Evolutionary conservation across 1,284 basidiomycete species (phyloP).

Genomic region (Meripilus lineatus): DNA sequence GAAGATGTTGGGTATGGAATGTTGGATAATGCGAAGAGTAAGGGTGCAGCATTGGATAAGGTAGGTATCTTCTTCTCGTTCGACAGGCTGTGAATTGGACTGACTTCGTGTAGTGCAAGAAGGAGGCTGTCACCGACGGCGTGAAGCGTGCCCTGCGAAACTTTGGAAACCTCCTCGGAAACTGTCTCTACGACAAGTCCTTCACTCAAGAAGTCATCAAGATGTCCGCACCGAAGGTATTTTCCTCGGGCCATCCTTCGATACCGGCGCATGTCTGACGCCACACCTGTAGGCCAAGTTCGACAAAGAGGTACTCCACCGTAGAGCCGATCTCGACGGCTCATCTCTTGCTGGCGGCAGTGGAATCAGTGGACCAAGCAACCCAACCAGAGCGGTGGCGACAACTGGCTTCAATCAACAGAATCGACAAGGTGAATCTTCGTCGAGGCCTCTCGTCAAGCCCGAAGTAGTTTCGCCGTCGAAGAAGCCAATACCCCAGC

Average conservation of each 20-base stretch:
- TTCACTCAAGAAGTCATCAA: conserved; percentile 84
- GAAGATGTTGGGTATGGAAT: conserved; percentile 93
- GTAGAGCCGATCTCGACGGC: conserved; percentile 72
- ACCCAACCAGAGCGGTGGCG: conserved; percentile 8
- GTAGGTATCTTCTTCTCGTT: conserved; percentile 38
- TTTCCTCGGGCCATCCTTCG: conserved; percentile 1
- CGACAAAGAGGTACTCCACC: conserved; percentile 67
- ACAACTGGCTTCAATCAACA: too few relatives aligned
- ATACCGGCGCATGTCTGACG: conserved; percentile 1
- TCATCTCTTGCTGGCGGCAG: conserved; percentile 7
- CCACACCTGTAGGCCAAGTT: conserved; percentile 55
- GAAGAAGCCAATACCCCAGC: conserved; percentile 1
- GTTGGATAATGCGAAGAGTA: conserved; percentile 81
- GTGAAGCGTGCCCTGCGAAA: conserved; percentile 87
- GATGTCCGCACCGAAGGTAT: conserved; percentile 66
- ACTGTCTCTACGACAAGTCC: conserved; percentile 92
- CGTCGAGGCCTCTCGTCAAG: conserved; percentile 7
- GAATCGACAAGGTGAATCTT: conserved; percentile 1
- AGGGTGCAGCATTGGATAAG: conserved; percentile 89
- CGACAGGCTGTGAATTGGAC: conserved; percentile 1
- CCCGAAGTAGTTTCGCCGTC: background rate
- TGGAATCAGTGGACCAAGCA: too few relatives aligned
- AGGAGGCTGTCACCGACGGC: conserved; percentile 95
- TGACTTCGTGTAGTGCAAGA: conserved; percentile 71
- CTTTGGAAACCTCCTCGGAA: conserved; percentile 93